Evolutionary conservation across 495 filamentous ascomycete species (phyloP).

Genomic region (Penicillium lividum): DNA sequence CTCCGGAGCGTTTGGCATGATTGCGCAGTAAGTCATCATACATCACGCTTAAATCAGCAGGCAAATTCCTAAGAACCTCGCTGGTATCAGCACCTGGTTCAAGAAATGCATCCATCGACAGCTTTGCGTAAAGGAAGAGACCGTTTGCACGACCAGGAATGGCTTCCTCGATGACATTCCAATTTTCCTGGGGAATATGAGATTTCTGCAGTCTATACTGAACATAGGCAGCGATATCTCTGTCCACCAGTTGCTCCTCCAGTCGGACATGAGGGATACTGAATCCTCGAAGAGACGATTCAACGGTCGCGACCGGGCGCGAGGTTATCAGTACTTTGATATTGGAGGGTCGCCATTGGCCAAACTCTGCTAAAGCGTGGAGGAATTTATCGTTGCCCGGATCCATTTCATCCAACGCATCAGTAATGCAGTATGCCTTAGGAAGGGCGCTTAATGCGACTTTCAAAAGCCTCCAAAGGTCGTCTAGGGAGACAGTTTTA

Average conservation of each 20-base stretch:
- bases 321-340: not conserved
- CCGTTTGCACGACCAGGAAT: not conserved
- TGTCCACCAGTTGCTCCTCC: not conserved
- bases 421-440: conserved; percentile 11
- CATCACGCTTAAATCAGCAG: not conserved
- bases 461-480: conserved; percentile 28
- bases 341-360: not conserved
- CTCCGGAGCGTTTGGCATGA: not conserved
- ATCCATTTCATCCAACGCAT: conserved; percentile 12
- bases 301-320: not conserved
- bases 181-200: not conserved
- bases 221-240: not conserved
- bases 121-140: not conserved
- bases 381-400: not conserved
- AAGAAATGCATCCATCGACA: not conserved
- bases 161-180: not conserved
- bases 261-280: not conserved
- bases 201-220: not conserved
- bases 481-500: not conserved
- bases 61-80: not conserved
- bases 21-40: not conserved
- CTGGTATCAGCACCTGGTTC: not conserved
- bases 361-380: not conserved
- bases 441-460: conserved; percentile 25
- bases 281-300: not conserved